Evolutionary conservation across 768 basidiomycete genomes (phyloP).

Genomic region (Termitomyces sp.): DNA sequence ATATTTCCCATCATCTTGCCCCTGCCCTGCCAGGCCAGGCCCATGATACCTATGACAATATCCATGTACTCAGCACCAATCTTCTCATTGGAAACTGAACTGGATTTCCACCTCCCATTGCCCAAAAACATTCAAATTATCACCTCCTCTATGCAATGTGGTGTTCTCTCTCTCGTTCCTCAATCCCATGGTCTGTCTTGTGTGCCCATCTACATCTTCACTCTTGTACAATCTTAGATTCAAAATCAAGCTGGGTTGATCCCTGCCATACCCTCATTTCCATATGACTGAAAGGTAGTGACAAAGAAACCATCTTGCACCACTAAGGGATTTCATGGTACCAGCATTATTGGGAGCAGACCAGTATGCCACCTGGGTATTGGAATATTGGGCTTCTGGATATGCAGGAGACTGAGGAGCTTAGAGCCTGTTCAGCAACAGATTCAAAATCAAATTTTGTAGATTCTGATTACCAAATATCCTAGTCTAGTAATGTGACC

Average conservation of each 20-base stretch:
- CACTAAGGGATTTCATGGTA: constrained; percentile 71
- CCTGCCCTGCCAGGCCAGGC: not conserved
- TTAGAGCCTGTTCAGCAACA: no score
- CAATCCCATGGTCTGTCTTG: no score
- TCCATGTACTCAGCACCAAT: constrained; percentile 5
- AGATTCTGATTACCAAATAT: no score
- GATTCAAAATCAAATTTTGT: no score
- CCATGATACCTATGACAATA: no score
- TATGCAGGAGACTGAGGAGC: constrained; percentile 75
- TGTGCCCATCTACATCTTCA: constrained; percentile 4
- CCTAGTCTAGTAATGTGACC: no score
- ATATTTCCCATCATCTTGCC: no score
- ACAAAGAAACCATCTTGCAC: constrained; percentile 39
- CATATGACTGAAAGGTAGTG: constrained; percentile 5
- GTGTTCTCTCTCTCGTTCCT: constrained; percentile 13
- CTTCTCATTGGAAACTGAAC: constrained; percentile 17
- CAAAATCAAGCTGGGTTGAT: no score
- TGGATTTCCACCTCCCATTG: constrained; percentile 13
- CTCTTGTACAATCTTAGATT: not conserved
- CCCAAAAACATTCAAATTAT: not conserved
- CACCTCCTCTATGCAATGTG: not conserved
- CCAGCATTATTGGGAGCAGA: constrained; percentile 66
- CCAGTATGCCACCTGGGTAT: constrained; percentile 80
- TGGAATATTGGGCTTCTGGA: constrained; percentile 90
- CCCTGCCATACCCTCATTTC: not conserved